These are phyloP conservation scores for Mycosphaerella sp. DNA, from an alignment of 2,329 filamentous ascomycete genomes.

Conservation along the genomic window DNA sequence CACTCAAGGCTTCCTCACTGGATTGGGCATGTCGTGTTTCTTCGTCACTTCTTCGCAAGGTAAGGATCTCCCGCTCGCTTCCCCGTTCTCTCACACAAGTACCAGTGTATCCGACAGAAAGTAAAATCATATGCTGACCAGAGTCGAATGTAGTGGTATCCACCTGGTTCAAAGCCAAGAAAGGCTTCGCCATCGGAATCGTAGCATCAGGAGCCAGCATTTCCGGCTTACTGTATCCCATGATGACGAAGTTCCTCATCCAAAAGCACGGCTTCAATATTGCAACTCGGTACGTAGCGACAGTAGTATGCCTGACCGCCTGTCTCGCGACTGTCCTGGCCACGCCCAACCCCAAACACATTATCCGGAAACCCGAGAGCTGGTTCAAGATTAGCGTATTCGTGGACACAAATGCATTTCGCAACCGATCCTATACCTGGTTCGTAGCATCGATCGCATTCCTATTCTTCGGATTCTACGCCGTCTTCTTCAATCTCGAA, in stretches of 20 bases:
- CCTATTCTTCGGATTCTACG: constrained; percentile 48
- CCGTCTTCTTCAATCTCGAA: constrained; percentile 49
- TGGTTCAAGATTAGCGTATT: constrained; percentile 35
- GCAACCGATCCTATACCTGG: constrained; percentile 39
- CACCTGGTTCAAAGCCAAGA: constrained; percentile 45
- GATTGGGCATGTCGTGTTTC: constrained; percentile 48
- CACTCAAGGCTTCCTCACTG: constrained; percentile 43
- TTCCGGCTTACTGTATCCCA: constrained; percentile 38
- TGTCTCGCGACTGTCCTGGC: constrained; percentile 40
- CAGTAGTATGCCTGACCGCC: constrained; percentile 38
- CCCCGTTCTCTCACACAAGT: not conserved
- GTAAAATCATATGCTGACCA: not conserved
- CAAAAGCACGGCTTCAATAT: constrained; percentile 40
- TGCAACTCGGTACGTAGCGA: constrained; percentile 39
- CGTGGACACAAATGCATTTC: constrained; percentile 41
- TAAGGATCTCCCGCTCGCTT: constrained; percentile 24
- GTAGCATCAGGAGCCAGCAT: constrained; percentile 47
- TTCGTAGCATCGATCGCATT: constrained; percentile 42
- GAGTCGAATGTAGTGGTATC: constrained; percentile 36
- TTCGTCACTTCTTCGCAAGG: constrained; percentile 47
- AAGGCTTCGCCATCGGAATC: constrained; percentile 45
- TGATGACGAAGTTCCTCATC: constrained; percentile 43
- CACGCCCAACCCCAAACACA: constrained; percentile 39
- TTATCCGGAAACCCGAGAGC: constrained; percentile 35
- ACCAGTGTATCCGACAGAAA: not conserved